Evolutionary conservation across 2,329 filamentous ascomycete species (phyloP), one percentile per base, ranked within the genome.

Genomic region (Phyllachora maydis): DNA sequence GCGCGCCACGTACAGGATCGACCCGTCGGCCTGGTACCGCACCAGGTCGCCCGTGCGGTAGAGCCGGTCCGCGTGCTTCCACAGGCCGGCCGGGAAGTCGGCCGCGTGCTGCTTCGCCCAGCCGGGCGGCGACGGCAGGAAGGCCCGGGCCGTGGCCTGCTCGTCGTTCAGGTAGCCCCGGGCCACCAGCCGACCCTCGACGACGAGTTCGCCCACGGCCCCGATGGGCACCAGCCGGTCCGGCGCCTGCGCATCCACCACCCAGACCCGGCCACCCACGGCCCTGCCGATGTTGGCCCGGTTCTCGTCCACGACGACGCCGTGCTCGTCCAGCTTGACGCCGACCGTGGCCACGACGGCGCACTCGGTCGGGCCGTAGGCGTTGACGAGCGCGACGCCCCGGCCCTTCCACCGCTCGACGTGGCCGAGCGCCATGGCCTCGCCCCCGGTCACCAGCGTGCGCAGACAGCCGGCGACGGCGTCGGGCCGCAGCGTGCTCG

Each of bases 41-140:
- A 60, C 65, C 1, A 70, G 43, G 30, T 72, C 65, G 1, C 65
- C 66, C 0, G 65, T 69, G 34, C 60, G 63, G 36, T 70, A 71
- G 2, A 70, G 31, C 18, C 12, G 33, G 46, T 2, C 53, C 54
- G 6, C 28, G 33, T 4, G 52, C 44, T 13, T n/a, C 19, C 23
- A 25, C 25, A 28, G 25, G 13, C 22, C 21, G 13, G 14, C 11
- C 9, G 21, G 30, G 23, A 38, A 36, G 16, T 29, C 33, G 8
- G 33, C 16, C n/a, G n/a, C n/a, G n/a, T n/a, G n/a, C 4, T 1
- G 42, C 26, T 1, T 38, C 30, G 1, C 35, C 59, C 64, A 72
- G 1, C 38, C 39, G 1, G 62, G 65, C 25, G 65, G 65, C 25
- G 65, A 49, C 7, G 51, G 43, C 21, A 74, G 57, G 29, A 74